A percentile compares a stretch with the other conserved stretches of the same genome.
These are phyloP conservation scores for Colletotrichum sansevieriae DNA, from an alignment of 2,329 filamentous ascomycete genomes.

Conservation along the genomic window DNA sequence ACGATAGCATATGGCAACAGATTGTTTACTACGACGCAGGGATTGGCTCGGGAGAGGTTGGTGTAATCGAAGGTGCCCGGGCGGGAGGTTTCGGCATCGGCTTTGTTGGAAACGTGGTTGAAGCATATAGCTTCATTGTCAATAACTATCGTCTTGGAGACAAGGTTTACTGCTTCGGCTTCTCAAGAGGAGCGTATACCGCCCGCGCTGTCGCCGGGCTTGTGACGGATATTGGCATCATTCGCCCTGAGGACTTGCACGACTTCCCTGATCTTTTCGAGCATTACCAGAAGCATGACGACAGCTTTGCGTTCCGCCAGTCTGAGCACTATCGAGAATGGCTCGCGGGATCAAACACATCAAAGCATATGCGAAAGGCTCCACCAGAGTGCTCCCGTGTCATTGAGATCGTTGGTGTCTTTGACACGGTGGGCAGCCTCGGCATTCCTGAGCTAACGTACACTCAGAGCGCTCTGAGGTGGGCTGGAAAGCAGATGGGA, in stretches of 20 bases:
- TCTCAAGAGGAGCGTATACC: constrained; percentile 56
- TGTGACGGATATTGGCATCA: constrained; percentile 46
- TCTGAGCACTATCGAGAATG: too few relatives aligned
- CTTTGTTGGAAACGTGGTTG: constrained; percentile 41
- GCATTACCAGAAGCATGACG: background rate
- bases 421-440: too few relatives aligned
- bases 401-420: too few relatives aligned
- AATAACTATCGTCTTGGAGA: constrained; percentile 54
- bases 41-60: background rate
- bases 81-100: constrained; percentile 17
- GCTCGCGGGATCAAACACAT: too few relatives aligned
- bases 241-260: constrained; percentile 19
- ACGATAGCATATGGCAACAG: background rate
- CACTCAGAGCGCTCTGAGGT: too few relatives aligned
- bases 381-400: too few relatives aligned
- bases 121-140: constrained; percentile 54
- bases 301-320: too few relatives aligned
- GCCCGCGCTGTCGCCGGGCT: constrained; percentile 55
- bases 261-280: constrained; percentile 14
- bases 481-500: too few relatives aligned
- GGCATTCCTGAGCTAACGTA: too few relatives aligned
- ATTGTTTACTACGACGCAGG: constrained; percentile 11
- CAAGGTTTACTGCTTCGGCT: constrained; percentile 53
- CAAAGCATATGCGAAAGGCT: too few relatives aligned
- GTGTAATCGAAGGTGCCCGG: background rate